phyloP scores from a whole-genome alignment of 371 early-diverging fungal species.

The Mucor irregularis region DNA sequence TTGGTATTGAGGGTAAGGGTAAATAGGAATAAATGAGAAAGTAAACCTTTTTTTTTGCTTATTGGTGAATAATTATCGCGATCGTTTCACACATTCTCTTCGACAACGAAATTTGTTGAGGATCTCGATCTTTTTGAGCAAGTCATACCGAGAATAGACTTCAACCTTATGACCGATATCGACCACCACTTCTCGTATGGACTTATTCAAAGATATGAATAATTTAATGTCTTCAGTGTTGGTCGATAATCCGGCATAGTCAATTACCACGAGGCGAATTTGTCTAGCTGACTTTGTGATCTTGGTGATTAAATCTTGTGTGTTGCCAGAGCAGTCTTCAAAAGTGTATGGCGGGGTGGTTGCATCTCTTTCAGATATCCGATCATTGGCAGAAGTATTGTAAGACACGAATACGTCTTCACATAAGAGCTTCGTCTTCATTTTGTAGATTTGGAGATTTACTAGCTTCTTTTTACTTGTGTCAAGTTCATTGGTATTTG shows the following conservation, averaged over 20 bases:
- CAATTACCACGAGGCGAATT: slow-evolving; percentile 31
- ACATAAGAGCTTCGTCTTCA: slow-evolving; percentile 34
- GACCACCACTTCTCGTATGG: slow-evolving; percentile 27
- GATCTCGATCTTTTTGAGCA: slow-evolving; percentile 26
- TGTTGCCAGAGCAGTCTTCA: slow-evolving; percentile 31
- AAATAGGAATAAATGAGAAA: slow-evolving; percentile 6
- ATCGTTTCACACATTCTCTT: slow-evolving; percentile 26
- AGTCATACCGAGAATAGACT: slow-evolving; percentile 31
- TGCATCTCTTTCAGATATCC: slow-evolving; percentile 27
- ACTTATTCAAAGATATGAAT: slow-evolving; percentile 30
- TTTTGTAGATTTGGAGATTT: slow-evolving; percentile 32
- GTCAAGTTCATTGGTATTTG: slow-evolving; percentile 26
- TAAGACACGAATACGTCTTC: slow-evolving; percentile 33
- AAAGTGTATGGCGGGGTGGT: slow-evolving; percentile 24
- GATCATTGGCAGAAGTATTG: slow-evolving; percentile 28
- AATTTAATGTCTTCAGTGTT: slow-evolving; percentile 29
- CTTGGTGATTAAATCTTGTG: slow-evolving; percentile 32
- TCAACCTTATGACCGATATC: slow-evolving; percentile 31
- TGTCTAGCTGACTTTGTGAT: slow-evolving; percentile 30
- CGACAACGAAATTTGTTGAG: slow-evolving; percentile 28
- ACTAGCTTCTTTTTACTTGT: slow-evolving; percentile 30
- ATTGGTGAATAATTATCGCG: slow-evolving; percentile 19
- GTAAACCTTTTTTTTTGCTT: slow-evolving; percentile 14
- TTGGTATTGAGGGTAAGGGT: slow-evolving; percentile 19
- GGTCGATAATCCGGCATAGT: slow-evolving; percentile 29